A percentile compares a stretch with the other conserved stretches of the same genome.
These are phyloP conservation scores for Paramyrothecium sp. DNA, from an alignment of 2,329 filamentous ascomycete genomes.

Conservation along the genomic window DNA sequence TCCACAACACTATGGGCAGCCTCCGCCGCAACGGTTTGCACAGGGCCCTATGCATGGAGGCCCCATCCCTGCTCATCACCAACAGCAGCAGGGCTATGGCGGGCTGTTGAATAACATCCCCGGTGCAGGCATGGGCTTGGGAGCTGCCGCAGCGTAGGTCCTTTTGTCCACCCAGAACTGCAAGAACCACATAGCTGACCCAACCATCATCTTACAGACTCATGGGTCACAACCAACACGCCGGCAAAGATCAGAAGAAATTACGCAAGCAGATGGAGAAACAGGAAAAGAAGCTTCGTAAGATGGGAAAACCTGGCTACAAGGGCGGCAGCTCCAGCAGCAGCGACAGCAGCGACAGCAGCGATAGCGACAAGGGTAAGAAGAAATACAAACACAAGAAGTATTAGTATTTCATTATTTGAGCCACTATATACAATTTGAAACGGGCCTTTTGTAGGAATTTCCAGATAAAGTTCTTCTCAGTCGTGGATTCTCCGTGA, in stretches of 20 bases:
- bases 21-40: neutral
- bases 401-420: slow-evolving; percentile 1
- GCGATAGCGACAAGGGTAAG: slow-evolving; percentile 21
- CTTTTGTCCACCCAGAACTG: neutral
- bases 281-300: too few species aligned
- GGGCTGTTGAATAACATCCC: slow-evolving; percentile 5
- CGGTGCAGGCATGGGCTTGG: too few species aligned
- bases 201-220: too few species aligned
- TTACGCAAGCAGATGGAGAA: too few species aligned
- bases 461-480: neutral
- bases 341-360: neutral
- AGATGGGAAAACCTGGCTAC: too few species aligned
- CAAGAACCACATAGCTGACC: too few species aligned
- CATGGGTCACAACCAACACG: too few species aligned
- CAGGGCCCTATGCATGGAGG: neutral
- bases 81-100: slow-evolving; percentile 16
- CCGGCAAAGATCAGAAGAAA: too few species aligned
- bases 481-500: neutral
- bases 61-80: slow-evolving; percentile 15
- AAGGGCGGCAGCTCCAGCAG: slow-evolving; percentile 5
- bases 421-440: neutral
- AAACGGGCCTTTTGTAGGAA: too few species aligned
- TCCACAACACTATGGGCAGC: slow-evolving; percentile 7
- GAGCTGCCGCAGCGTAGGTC: too few species aligned
- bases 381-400: slow-evolving; percentile 22